Base-by-base conservation (phyloP, 23 red algal species). In the Gracilaria gracilis region DNA sequence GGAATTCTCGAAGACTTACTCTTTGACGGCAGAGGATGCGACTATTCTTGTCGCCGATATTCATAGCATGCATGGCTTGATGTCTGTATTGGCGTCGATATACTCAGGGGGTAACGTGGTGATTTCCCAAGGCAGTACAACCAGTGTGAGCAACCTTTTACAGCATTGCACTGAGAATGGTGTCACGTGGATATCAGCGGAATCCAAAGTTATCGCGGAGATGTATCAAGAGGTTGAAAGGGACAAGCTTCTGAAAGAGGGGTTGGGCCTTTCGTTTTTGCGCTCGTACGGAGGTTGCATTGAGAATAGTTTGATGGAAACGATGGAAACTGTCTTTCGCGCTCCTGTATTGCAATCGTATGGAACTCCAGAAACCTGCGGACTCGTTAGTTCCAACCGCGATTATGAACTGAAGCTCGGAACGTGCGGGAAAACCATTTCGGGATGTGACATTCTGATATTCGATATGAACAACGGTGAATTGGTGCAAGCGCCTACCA, bases 321-420 rank as follows among this genome's bases (percentile, higher is more conserved):
- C 16, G 28, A 82, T 95, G 44, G 84, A 89, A 50, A 39, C 81
- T 9, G 36, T 59, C 19, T 69, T 91, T 27, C 28, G 72, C 19
- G 35, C 83, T 34, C 87, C 87, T 9, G 72, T 96, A 8, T 80
- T 96, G 31, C 51, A 90, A 46, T 35, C 94, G 31, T 96, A 96
- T 62, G 94, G 94, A 77, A 88, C 94, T 25, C 44, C 94, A 72
- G 94, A 96, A 74, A 89, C 87, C 31, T 91, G 78, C 59, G 94
- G 78, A 2, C 35, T 90, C 21, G 85, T 81, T 4, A 65, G 72
- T 65, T 66, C 87, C 5, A 91, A 90, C 75, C 36, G 50, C 13
- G 57, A 74, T 0, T 23, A 46, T 17, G 75, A 88, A 21, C 27
- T 42, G 11, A 40, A 58, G 49, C 31, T 37, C 40, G 71, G 79